phyloP scores from a whole-genome alignment of 257 asterid species.

The Striga asiatica region DNA sequence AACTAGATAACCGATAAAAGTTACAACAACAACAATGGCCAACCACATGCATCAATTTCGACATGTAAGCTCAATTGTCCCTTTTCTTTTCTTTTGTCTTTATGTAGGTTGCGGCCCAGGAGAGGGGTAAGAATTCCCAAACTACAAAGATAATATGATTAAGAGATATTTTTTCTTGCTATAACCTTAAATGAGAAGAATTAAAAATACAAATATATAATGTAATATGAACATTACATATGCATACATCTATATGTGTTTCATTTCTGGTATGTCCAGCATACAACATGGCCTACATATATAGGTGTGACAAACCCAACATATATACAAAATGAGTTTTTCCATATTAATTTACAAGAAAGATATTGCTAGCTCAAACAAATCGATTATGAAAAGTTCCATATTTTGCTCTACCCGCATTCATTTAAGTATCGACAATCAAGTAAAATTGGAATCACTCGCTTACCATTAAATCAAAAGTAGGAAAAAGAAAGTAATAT shows the following conservation, averaged over 20 bases:
- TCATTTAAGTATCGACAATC: too few species aligned
- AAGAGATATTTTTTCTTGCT: neutral
- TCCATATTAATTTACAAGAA: neutral
- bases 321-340: neutral
- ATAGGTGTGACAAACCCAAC: neutral
- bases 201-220: too few species aligned
- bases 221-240: too few species aligned
- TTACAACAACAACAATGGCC: neutral
- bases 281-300: neutral
- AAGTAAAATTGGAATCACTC: conserved; percentile 2
- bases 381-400: neutral
- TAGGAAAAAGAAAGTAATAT: neutral
- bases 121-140: neutral
- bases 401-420: too few species aligned
- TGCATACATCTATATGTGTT: neutral
- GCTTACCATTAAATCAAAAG: neutral
- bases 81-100: neutral
- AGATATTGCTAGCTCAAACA: neutral
- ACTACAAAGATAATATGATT: neutral
- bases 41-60: neutral
- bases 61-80: neutral
- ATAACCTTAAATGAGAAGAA: neutral
- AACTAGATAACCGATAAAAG: neutral
- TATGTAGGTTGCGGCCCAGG: neutral
- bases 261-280: neutral